phyloP scores from a whole-genome alignment of 176 grass and related monocot genomes.

The Thalia dealbata region DNA sequence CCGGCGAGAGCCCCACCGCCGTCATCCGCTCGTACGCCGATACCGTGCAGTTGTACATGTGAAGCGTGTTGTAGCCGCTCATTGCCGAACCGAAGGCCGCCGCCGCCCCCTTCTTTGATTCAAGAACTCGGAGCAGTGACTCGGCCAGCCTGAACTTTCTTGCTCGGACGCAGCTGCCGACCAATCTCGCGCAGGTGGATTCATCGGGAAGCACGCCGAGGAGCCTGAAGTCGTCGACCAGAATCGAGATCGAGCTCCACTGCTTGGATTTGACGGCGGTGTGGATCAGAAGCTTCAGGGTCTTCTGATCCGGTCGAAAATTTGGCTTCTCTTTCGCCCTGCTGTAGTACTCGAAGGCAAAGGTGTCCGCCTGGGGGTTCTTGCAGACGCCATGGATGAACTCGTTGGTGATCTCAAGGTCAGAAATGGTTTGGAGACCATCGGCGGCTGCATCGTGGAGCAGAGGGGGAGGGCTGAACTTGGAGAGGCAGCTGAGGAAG shows the following conservation, averaged over 20 bases:
- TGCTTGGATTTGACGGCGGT: constrained; percentile 49
- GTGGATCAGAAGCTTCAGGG: constrained; percentile 35
- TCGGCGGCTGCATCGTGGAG: constrained; percentile 43
- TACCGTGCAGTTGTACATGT: constrained; percentile 69
- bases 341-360: constrained; percentile 67
- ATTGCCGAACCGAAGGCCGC: constrained; percentile 54
- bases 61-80: constrained; percentile 82
- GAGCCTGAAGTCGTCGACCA: constrained; percentile 39
- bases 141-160: constrained; percentile 61
- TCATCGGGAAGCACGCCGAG: constrained; percentile 50
- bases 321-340: constrained; percentile 46
- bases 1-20: constrained; percentile 30
- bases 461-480: constrained; percentile 49
- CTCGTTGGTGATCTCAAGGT: constrained; percentile 55
- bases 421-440: constrained; percentile 30
- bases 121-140: constrained; percentile 35
- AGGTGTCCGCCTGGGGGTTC: constrained; percentile 59
- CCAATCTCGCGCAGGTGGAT: constrained; percentile 48
- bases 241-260: constrained; percentile 49
- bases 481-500: constrained; percentile 44
- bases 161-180: constrained; percentile 49
- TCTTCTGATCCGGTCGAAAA: constrained; percentile 53
- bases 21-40: constrained; percentile 45
- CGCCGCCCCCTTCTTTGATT: constrained; percentile 40
- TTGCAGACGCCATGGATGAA: constrained; percentile 54